These are phyloP conservation scores for Lolium multiflorum DNA, from an alignment of 176 grass and related monocot species.

Conservation along the genomic window DNA sequence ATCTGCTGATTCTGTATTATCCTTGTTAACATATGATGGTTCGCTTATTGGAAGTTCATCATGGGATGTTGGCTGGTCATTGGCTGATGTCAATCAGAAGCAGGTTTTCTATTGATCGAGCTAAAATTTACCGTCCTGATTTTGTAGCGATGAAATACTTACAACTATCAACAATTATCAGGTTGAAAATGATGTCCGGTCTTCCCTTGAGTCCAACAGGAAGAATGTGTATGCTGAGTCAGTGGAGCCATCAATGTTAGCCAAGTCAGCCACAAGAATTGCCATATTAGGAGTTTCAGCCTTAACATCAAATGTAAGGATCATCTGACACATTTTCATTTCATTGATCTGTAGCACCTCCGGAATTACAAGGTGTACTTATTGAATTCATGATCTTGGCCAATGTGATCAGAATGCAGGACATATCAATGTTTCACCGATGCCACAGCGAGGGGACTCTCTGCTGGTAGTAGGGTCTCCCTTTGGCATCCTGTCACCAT, in stretches of 20 bases:
- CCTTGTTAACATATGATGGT: constrained; percentile 62
- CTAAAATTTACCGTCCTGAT: constrained; percentile 4
- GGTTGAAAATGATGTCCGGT: constrained; percentile 56
- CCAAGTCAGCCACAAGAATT: constrained; percentile 79
- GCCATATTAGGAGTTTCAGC: constrained; percentile 78
- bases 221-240: constrained; percentile 50
- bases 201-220: constrained; percentile 55
- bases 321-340: constrained; percentile 30
- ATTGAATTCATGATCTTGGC: constrained; percentile 29
- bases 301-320: constrained; percentile 56
- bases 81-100: constrained; percentile 58
- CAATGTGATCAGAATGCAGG: constrained; percentile 55
- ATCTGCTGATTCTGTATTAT: constrained; percentile 73
- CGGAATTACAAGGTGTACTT: constrained; percentile 32
- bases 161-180: constrained; percentile 39
- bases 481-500: constrained; percentile 81
- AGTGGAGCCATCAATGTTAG: constrained; percentile 48
- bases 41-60: constrained; percentile 57
- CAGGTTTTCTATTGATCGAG: constrained; percentile 56
- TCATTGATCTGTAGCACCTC: constrained; percentile 44
- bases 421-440: constrained; percentile 61
- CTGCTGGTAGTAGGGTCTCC: constrained; percentile 84
- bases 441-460: constrained; percentile 69
- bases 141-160: constrained; percentile 32
- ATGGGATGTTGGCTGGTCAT: constrained; percentile 89